phyloP scores from a whole-genome alignment of 306 rosid species.

The Dalbergia cochinchinensis region DNA sequence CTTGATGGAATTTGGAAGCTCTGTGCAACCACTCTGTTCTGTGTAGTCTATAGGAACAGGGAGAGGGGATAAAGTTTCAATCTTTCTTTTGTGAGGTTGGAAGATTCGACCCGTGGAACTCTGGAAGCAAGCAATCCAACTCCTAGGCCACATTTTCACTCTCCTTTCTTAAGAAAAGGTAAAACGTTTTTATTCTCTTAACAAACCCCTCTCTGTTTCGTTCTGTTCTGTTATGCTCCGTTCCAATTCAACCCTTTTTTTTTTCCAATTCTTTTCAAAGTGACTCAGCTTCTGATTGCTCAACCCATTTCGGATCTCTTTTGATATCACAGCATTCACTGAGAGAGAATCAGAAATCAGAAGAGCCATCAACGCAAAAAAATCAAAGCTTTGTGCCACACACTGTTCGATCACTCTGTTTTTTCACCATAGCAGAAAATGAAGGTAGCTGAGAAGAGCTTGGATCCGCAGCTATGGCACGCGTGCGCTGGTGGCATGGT shows the following conservation, averaged over 20 bases:
- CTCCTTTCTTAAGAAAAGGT: slow-evolving; percentile 42
- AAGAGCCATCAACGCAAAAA: background rate
- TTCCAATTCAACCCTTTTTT: background rate
- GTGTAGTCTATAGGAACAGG: background rate
- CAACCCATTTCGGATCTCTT: slow-evolving; percentile 42
- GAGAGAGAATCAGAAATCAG: slow-evolving; percentile 2
- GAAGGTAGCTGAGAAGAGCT: slow-evolving; percentile 70
- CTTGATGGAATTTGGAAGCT: background rate
- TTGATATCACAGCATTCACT: slow-evolving; percentile 37
- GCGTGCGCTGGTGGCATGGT: slow-evolving; percentile 99
- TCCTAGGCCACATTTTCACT: slow-evolving; percentile 1
- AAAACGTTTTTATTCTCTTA: background rate
- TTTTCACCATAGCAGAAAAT: slow-evolving; percentile 30
- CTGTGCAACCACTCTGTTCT: background rate
- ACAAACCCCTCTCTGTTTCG: slow-evolving; percentile 19
- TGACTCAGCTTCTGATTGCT: slow-evolving; percentile 23
- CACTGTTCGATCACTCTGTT: slow-evolving; percentile 46
- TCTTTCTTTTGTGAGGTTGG: slow-evolving; percentile 38
- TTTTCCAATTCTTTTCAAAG: slow-evolving; percentile 15
- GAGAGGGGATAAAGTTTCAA: background rate
- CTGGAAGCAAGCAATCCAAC: background rate
- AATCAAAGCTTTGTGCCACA: slow-evolving; percentile 17
- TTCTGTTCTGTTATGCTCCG: background rate
- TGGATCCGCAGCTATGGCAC: slow-evolving; percentile 98
- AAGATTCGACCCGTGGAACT: slow-evolving; percentile 25